Evolutionary conservation across 208 protist species (phyloP).

Genomic region (Leishmania guyanensis): DNA sequence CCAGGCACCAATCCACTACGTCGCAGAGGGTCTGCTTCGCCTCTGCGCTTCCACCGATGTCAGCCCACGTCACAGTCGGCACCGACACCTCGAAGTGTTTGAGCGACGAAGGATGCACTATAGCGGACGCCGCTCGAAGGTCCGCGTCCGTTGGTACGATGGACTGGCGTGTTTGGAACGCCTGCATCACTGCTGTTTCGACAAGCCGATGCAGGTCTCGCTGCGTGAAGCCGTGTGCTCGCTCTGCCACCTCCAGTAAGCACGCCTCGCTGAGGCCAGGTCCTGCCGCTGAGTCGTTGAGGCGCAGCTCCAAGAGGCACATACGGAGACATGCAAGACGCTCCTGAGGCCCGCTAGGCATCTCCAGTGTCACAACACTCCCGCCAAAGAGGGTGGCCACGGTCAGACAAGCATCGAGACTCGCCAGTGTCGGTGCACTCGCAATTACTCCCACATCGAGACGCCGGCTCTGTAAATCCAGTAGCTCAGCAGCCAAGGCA

Average conservation of each 20-base stretch:
- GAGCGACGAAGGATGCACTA: constrained; percentile 61
- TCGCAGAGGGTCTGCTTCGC: constrained; percentile 92
- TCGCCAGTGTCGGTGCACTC: constrained; percentile 33
- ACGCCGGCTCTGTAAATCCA: constrained; percentile 23
- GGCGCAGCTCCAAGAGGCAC: constrained; percentile 19
- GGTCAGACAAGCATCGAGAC: constrained; percentile 35
- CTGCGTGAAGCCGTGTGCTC: constrained; percentile 64
- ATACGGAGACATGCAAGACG: constrained; percentile 26
- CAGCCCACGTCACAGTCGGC: constrained; percentile 89
- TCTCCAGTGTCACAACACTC: constrained; percentile 22
- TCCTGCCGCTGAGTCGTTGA: constrained; percentile 1
- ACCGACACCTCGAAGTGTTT: constrained; percentile 79
- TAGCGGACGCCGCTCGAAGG: constrained; percentile 30
- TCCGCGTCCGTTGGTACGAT: constrained; percentile 25
- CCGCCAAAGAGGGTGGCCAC: constrained; percentile 21
- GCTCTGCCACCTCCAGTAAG: constrained; percentile 35
- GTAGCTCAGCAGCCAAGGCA: constrained; percentile 41
- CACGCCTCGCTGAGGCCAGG: constrained; percentile 11
- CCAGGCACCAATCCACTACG: constrained; percentile 91
- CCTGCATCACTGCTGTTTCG: constrained; percentile 37
- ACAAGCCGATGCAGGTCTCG: constrained; percentile 54
- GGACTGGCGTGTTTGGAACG: constrained; percentile 34
- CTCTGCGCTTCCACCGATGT: constrained; percentile 95
- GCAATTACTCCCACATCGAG: constrained; percentile 41
- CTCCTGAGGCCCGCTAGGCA: constrained; percentile 29